These are phyloP conservation scores for Annulohypoxylon moriforme DNA, from an alignment of 495 filamentous ascomycete species.

Conservation along the genomic window DNA sequence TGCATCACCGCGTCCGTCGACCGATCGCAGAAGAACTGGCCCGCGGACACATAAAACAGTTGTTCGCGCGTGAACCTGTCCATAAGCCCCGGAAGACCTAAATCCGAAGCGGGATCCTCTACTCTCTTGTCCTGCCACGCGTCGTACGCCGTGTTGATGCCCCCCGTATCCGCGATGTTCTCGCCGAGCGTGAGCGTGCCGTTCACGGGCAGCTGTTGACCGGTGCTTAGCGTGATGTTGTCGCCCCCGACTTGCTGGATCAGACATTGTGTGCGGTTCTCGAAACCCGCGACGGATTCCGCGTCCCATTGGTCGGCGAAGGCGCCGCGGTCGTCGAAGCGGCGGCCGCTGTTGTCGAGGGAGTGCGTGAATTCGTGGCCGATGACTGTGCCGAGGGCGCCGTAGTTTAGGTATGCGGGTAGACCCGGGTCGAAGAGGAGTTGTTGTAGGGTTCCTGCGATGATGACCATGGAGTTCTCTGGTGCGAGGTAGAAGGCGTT, in stretches of 20 bases:
- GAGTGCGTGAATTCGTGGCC: constrained; percentile 77
- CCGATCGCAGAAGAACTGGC: constrained; percentile 66
- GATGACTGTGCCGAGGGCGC: constrained; percentile 70
- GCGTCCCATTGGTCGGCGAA: constrained; percentile 74
- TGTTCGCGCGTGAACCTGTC: constrained; percentile 70
- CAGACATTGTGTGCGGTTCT: constrained; percentile 71
- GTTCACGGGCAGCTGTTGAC: constrained; percentile 67
- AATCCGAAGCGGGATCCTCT: constrained; percentile 54
- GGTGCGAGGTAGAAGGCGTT: constrained; percentile 34
- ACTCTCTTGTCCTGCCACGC: constrained; percentile 68
- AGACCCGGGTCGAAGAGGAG: constrained; percentile 68
- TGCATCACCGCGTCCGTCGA: not conserved
- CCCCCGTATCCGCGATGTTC: constrained; percentile 76
- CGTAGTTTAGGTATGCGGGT: constrained; percentile 72
- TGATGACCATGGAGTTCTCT: constrained; percentile 68
- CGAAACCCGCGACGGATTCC: constrained; percentile 63
- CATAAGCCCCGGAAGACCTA: constrained; percentile 65
- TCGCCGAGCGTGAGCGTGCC: constrained; percentile 72
- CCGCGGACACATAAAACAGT: constrained; percentile 72
- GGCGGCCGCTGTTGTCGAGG: constrained; percentile 72
- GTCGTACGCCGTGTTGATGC: constrained; percentile 67
- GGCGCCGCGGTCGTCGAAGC: constrained; percentile 70
- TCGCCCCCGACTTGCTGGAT: constrained; percentile 71
- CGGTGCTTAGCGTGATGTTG: constrained; percentile 59
- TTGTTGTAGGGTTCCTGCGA: constrained; percentile 73